Evolutionary conservation across 176 grass and related monocot genomes (phyloP).

Genomic region (Carex parvula): DNA sequence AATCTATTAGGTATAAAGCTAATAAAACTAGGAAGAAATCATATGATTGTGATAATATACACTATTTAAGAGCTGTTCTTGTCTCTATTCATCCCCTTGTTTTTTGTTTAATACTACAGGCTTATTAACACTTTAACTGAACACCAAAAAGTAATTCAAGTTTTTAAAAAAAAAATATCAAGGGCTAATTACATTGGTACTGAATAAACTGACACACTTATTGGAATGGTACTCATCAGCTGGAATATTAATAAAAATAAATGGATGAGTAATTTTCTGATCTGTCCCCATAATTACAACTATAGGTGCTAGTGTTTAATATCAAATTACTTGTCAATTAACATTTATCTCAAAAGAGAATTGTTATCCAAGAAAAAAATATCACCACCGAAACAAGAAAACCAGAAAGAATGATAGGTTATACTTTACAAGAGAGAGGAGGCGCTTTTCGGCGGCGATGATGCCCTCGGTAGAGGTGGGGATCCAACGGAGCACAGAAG

Average conservation of each 20-base stretch:
- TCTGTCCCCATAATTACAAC: not conserved
- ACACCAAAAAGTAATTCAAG: not conserved
- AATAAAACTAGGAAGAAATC: not conserved
- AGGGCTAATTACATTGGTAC: not conserved
- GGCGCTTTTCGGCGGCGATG: slow-evolving; percentile 92
- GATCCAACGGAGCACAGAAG: slow-evolving; percentile 73
- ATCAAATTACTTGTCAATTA: not conserved
- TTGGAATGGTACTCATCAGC: not conserved
- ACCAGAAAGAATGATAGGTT: not conserved
- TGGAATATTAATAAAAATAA: not conserved
- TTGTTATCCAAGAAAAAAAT: not conserved
- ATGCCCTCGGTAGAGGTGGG: slow-evolving; percentile 90
- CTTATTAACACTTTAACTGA: not conserved
- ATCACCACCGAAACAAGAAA: not conserved
- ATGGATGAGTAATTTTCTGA: not conserved
- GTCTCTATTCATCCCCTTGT: not conserved
- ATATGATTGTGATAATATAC: not conserved
- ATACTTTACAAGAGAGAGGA: slow-evolving; percentile 78
- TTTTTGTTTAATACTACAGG: not conserved
- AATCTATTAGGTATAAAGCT: not conserved
- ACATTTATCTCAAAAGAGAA: not conserved
- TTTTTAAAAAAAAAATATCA: not conserved
- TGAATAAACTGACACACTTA: not conserved
- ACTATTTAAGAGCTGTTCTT: not conserved
- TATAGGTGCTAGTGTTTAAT: not conserved